phyloP scores from a whole-genome alignment of 208 protist species.

The Naegleria fowleri region DNA sequence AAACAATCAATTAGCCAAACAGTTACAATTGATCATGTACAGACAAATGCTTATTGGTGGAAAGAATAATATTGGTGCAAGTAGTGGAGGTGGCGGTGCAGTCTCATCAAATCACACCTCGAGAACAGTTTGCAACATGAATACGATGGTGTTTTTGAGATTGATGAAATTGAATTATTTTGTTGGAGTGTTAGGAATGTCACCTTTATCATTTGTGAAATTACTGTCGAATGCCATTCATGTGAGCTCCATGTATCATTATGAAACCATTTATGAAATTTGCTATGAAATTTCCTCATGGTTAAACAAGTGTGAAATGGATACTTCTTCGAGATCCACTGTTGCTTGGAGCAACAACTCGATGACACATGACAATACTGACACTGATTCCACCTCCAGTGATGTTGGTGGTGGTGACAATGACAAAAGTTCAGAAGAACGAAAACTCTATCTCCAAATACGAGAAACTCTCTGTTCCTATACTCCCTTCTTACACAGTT shows the following conservation, averaged over 20 bases:
- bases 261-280: not conserved
- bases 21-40: not conserved
- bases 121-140: not conserved
- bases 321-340: not conserved
- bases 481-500: not conserved
- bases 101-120: not conserved
- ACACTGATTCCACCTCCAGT: not conserved
- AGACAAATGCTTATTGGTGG: not conserved
- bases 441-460: not conserved
- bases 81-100: not conserved
- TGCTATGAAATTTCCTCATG: not conserved
- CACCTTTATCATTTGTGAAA: not conserved
- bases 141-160: not conserved
- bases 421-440: not conserved
- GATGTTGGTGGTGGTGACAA: too few relatives aligned
- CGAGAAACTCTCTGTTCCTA: not conserved
- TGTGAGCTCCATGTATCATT: not conserved
- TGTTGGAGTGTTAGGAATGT: not conserved
- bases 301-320: not conserved
- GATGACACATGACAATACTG: not conserved
- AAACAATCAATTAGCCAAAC: not conserved
- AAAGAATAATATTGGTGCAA: not conserved
- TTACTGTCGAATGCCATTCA: not conserved
- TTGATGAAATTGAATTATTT: constrained; percentile 14
- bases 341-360: not conserved